Percentiles rank a stretch among this genome's conserved stretches.
phyloP scores from a whole-genome alignment of 164 flowering plant species.

The Akebia trifoliata region DNA sequence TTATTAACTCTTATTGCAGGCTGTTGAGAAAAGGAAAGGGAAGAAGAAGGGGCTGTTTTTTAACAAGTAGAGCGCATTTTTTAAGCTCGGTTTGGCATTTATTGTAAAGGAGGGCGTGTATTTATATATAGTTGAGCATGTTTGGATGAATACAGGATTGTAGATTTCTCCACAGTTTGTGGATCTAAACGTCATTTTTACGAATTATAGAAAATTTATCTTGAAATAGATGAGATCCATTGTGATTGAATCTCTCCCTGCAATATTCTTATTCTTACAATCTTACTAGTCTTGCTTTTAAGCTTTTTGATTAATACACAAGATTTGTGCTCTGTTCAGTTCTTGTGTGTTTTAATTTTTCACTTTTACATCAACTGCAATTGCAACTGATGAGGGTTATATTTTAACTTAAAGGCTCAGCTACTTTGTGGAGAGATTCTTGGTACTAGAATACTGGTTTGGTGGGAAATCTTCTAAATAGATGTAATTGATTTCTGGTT shows the following conservation, averaged over 20 bases:
- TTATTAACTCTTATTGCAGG: constrained; percentile 34
- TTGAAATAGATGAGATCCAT: neutral
- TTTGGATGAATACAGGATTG: constrained; percentile 9
- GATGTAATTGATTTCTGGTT: too few species aligned
- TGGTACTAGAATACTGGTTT: too few species aligned
- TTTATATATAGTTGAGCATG: neutral
- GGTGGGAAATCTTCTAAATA: too few species aligned
- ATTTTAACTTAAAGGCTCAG: too few species aligned
- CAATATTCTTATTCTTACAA: neutral
- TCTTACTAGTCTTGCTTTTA: neutral
- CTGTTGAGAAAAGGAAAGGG: constrained; percentile 54
- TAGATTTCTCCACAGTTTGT: constrained; percentile 11
- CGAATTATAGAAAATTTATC: constrained; percentile 5
- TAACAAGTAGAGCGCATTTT: constrained; percentile 30
- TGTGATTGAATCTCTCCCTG: neutral
- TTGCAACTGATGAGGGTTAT: too few species aligned
- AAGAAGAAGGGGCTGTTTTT: constrained; percentile 52
- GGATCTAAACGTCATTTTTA: constrained; percentile 6
- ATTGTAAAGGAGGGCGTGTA: constrained; percentile 17
- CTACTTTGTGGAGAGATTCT: too few species aligned
- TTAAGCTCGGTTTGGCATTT: constrained; percentile 5
- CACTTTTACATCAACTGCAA: too few species aligned
- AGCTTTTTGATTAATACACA: too few species aligned
- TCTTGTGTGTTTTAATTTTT: too few species aligned
- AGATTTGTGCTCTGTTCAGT: too few species aligned